A percentile compares a stretch with the other conserved stretches of the same genome.
Conservation (phyloP, 495 filamentous ascomycete species). For the Neurospora terricola region DNA sequence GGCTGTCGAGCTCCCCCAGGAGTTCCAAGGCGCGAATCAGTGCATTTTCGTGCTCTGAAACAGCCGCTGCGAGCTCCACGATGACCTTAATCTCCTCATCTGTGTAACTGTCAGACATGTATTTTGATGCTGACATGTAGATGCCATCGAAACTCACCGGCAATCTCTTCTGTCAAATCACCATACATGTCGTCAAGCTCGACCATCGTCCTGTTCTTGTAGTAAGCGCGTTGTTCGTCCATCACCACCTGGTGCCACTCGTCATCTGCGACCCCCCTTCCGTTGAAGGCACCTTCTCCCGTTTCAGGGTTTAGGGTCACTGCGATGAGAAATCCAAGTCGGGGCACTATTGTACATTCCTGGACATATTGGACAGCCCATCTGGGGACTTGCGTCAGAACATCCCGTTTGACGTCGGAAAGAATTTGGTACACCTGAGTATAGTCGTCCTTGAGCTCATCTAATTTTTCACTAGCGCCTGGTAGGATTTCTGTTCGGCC, state of each 20-base stretch:
- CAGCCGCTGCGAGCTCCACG: conserved; percentile 60
- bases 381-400: conserved; percentile 54
- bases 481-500: conserved; percentile 62
- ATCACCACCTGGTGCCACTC: conserved; percentile 73
- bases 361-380: conserved; percentile 42
- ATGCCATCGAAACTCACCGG: conserved; percentile 42
- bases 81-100: conserved; percentile 90
- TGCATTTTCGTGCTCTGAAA: conserved; percentile 60
- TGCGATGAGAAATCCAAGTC: conserved; percentile 81
- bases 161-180: conserved; percentile 75
- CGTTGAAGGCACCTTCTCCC: conserved; percentile 56
- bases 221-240: conserved; percentile 65
- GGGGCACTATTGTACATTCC: conserved; percentile 76
- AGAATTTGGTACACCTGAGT: conserved; percentile 68
- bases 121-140: not conserved
- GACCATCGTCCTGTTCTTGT: conserved; percentile 77
- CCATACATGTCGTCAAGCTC: conserved; percentile 77
- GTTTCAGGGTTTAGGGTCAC: conserved; percentile 54
- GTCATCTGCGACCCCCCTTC: conserved; percentile 42
- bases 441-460: conserved; percentile 66
- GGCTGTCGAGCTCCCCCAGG: conserved; percentile 81
- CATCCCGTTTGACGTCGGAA: conserved; percentile 49
- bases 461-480: conserved; percentile 67
- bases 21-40: conserved; percentile 61
- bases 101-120: conserved; percentile 17